A percentile compares a stretch with the other conserved stretches of the same genome.
These are phyloP conservation scores for Forsythia viridissima DNA, from an alignment of 257 asterid genomes.

Conservation along the genomic window DNA sequence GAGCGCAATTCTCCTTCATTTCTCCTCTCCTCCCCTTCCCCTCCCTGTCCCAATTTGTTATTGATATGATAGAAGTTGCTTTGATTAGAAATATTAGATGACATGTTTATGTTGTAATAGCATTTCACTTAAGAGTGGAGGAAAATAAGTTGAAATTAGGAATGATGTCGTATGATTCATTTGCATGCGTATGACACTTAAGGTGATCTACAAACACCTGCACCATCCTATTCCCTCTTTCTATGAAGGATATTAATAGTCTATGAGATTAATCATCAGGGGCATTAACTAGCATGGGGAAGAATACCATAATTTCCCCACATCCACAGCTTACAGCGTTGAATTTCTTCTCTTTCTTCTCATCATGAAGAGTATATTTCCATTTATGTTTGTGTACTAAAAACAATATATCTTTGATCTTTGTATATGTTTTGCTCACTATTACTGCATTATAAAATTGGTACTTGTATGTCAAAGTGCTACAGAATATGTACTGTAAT, in stretches of 20 bases:
- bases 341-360: background rate
- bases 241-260: background rate
- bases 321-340: background rate
- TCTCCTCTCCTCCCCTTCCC: slow-evolving; percentile 1
- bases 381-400: slow-evolving; percentile 3
- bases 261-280: slow-evolving; percentile 12
- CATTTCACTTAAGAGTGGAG: slow-evolving; percentile 12
- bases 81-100: slow-evolving; percentile 20
- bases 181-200: slow-evolving; percentile 7
- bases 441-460: background rate
- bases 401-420: background rate
- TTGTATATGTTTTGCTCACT: background rate
- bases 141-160: slow-evolving; percentile 6
- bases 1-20: background rate
- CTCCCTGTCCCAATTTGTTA: background rate
- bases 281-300: slow-evolving; percentile 4
- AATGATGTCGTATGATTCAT: background rate
- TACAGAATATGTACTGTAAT: slow-evolving; percentile 11
- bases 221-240: background rate
- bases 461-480: slow-evolving; percentile 3
- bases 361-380: slow-evolving; percentile 9
- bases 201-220: background rate
- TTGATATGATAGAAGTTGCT: slow-evolving; percentile 12
- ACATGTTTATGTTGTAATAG: slow-evolving; percentile 5
- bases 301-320: background rate